These are phyloP conservation scores for Calonectria montana DNA, from an alignment of 2,329 filamentous ascomycete species.

Conservation along the genomic window DNA sequence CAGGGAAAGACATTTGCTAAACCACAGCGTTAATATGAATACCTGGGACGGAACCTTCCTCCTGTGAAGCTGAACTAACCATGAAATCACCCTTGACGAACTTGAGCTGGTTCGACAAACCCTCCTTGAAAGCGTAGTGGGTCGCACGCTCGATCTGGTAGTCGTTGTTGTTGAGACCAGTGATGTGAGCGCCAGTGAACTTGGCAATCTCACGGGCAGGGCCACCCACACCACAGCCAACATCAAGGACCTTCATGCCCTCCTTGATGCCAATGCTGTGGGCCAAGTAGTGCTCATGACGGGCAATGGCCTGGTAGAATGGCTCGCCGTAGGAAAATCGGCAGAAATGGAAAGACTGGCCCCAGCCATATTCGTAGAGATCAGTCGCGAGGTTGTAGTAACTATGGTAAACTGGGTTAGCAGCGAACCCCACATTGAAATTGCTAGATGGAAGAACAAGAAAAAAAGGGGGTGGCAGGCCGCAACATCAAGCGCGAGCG, in stretches of 20 bases:
- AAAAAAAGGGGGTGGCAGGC: neutral
- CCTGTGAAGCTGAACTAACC: constrained; percentile 55
- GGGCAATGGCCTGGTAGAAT: constrained; percentile 91
- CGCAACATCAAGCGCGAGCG: neutral
- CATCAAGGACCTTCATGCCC: constrained; percentile 91
- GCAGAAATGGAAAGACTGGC: constrained; percentile 97
- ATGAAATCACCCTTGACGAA: constrained; percentile 99
- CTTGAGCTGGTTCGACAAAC: constrained; percentile 80
- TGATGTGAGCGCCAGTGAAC: constrained; percentile 90
- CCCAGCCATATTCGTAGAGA: constrained; percentile 97
- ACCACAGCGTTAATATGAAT: constrained; percentile 22
- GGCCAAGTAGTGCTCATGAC: constrained; percentile 98
- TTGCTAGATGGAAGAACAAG: neutral
- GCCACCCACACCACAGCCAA: constrained; percentile 96
- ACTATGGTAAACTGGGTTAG: constrained; percentile 55
- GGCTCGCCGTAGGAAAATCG: constrained; percentile 88
- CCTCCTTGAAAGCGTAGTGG: constrained; percentile 84
- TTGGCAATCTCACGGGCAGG: constrained; percentile 96
- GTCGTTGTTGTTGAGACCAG: constrained; percentile 98
- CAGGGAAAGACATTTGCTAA: constrained; percentile 92
- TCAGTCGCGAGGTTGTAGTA: constrained; percentile 99
- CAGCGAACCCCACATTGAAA: neutral
- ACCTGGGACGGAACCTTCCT: neutral
- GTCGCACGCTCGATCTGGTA: constrained; percentile 98
- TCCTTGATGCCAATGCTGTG: constrained; percentile 87